Evolutionary conservation across 345 rosid species (phyloP).

Genomic region (Rhodamnia argentea): DNA sequence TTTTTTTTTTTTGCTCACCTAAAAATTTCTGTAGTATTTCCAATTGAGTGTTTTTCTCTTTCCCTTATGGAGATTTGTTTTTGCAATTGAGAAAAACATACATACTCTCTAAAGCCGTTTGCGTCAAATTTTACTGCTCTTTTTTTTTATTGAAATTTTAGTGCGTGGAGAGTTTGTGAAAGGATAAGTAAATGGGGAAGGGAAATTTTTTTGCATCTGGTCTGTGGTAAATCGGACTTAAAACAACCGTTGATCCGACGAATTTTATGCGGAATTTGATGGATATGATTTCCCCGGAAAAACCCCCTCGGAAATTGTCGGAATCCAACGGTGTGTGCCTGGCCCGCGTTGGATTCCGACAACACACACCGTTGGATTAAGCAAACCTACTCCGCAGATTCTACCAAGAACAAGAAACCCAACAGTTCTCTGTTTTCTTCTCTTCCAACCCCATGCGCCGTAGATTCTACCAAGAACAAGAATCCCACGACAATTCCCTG

Average conservation of each 20-base stretch:
- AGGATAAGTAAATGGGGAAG: not conserved
- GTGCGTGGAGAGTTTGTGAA: not conserved
- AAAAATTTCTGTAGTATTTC: no score
- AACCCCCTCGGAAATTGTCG: no score
- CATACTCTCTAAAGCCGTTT: not conserved
- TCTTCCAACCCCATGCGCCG: no score
- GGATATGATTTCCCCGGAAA: not conserved
- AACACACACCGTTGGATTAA: no score
- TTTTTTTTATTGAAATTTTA: not conserved
- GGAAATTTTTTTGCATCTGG: not conserved
- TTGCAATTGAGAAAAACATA: no score
- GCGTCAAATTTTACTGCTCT: not conserved
- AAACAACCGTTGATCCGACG: not conserved
- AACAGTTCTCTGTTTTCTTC: no score
- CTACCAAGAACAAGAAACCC: no score
- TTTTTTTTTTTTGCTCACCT: not conserved
- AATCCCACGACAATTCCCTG: not conserved
- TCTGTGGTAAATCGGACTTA: not conserved
- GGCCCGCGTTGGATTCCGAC: no score
- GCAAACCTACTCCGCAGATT: no score
- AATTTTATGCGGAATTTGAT: not conserved
- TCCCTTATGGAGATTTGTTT: no score
- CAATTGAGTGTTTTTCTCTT: no score
- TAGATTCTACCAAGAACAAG: not conserved
- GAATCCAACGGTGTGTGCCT: no score